phyloP scores from a whole-genome alignment of 2,329 filamentous ascomycete species.

The Botryotinia convoluta region DNA sequence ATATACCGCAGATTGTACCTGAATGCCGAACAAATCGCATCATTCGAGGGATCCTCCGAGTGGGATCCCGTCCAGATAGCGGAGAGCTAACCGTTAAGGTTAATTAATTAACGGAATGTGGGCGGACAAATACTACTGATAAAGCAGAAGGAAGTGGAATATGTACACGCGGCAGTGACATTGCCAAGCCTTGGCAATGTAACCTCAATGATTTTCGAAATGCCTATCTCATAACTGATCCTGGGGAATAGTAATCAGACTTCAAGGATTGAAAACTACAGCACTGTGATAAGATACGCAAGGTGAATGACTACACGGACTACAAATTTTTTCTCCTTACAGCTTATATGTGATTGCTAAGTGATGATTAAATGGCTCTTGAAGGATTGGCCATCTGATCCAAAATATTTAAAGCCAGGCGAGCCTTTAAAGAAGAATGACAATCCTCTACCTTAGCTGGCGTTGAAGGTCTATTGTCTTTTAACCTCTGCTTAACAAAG shows the following conservation, averaged over 20 bases:
- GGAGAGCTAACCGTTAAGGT: background rate
- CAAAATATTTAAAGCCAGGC: background rate
- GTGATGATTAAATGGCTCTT: background rate
- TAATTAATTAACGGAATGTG: background rate
- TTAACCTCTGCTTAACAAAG: background rate
- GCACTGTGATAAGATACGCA: too few relatives aligned
- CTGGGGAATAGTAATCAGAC: background rate
- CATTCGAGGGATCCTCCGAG: too few relatives aligned
- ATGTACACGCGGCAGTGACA: background rate
- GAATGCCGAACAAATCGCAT: background rate
- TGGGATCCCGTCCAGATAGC: too few relatives aligned
- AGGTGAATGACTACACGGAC: background rate
- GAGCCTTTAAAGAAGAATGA: background rate
- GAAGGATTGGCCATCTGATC: background rate
- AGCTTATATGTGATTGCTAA: background rate
- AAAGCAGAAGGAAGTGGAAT: background rate
- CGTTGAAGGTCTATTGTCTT: background rate
- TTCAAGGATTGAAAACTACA: too few relatives aligned
- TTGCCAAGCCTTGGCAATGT: background rate
- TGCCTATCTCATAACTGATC: background rate
- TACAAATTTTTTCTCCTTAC: background rate
- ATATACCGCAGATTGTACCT: background rate
- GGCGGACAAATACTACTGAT: background rate
- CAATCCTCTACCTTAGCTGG: background rate
- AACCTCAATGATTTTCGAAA: background rate